Evolutionary conservation across 768 basidiomycete species (phyloP).

Genomic region (Naganishia vaughanmartiniae): DNA sequence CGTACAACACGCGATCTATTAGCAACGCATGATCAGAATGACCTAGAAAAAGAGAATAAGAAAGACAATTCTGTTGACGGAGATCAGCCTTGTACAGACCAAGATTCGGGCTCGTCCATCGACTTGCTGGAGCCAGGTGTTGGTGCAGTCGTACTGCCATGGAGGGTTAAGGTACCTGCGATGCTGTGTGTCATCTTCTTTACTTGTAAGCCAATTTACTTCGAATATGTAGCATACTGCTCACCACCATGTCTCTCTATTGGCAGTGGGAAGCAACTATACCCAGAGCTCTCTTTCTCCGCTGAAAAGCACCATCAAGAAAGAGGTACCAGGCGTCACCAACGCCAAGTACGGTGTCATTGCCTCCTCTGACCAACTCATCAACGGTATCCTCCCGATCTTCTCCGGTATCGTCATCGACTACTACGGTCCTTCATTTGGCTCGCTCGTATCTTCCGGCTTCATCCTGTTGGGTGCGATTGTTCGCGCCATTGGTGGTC

Average conservation of each 20-base stretch:
- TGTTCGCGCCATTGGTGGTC: slow-evolving; percentile 27
- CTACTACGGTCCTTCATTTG: slow-evolving; percentile 41
- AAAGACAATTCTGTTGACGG: no score
- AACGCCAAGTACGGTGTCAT: slow-evolving; percentile 46
- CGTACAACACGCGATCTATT: no score
- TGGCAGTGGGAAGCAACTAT: slow-evolving; percentile 15
- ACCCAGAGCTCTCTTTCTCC: slow-evolving; percentile 11
- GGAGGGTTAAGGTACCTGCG: slow-evolving; percentile 27
- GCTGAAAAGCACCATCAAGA: slow-evolving; percentile 21
- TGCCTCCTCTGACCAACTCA: slow-evolving; percentile 42
- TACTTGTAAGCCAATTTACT: slow-evolving; percentile 14
- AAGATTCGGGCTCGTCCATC: neutral
- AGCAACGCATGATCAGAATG: no score
- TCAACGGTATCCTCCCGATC: slow-evolving; percentile 50
- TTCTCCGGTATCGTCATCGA: slow-evolving; percentile 49
- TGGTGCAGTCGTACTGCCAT: slow-evolving; percentile 19
- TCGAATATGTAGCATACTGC: neutral
- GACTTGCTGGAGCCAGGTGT: neutral
- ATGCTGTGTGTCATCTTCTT: slow-evolving; percentile 24
- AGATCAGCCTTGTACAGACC: no score
- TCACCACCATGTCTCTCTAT: neutral
- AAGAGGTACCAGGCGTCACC: slow-evolving; percentile 31
- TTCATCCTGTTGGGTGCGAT: slow-evolving; percentile 45
- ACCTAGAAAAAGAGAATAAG: no score
- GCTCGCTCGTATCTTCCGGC: slow-evolving; percentile 40